Base-by-base conservation (phyloP, 441 rosid genomes). In the Theobroma grandiflorum region DNA sequence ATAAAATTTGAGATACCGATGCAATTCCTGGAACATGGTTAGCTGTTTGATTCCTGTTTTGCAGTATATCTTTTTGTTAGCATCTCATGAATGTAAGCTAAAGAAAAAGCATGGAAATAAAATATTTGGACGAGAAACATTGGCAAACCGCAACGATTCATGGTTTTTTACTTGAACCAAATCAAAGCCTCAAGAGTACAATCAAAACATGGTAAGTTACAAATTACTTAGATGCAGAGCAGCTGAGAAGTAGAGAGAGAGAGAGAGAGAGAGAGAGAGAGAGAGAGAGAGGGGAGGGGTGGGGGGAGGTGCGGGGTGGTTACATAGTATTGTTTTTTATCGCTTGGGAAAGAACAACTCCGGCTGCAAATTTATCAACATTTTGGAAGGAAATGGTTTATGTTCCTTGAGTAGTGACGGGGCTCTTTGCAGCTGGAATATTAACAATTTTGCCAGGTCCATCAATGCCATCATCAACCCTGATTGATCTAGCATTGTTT, bases 401-500 rank as follows among this genome's bases (percentile, higher is more conserved):
- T 69, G 76, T 70, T 59, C 74, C 76, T 61, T 4, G 70, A 58
- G 76, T 59, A 16, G 40, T 31, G 58, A 66, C 37, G 12, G 20
- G n/a, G 15, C 11, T 64, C 31, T 59, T 43, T 26, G 75, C 45
- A 55, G 64, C 61, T 50, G 79, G 79, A 57, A 78, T 58, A 8
- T 9, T 33, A 26, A 78, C 42, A 42, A 61, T 18, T 31, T 53
- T 69, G 18, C 14, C 68, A 38, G 67, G 53, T 31, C 59, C 80
- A 58, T 72, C 71, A 40, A 52, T 62, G 47, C 59, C 37, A 38
- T 74, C 57, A 58, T 42, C 85, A 62, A 49, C 55, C 16, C 37
- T 63, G 43, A 10, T 42, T 64, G 85, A 65, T 68, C 61, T 64
- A 62, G 33, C 63, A 65, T 18, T 58, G 40, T 78, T 77, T 10